Base-by-base conservation (phyloP, 2,329 filamentous ascomycete genomes). In the Xylariaceae sp. region DNA sequence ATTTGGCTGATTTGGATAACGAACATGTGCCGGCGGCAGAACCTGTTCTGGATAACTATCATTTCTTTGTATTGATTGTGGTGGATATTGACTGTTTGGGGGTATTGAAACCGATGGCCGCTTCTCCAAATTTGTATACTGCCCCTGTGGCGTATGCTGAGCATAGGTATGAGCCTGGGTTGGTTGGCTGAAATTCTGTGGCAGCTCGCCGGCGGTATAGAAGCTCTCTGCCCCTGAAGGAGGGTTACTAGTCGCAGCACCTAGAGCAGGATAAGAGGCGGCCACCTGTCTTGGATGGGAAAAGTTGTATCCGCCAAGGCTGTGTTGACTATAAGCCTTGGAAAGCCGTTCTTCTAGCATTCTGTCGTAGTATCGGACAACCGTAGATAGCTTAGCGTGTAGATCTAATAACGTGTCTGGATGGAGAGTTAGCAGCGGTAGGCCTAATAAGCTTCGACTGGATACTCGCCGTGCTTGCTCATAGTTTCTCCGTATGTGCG, bases 401-500 rank as follows among this genome's bases (percentile, higher is more conserved):
- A 99, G 77, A 69, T 99, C 94, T 21, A 97, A 81, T 9, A 99
- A 79, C 0, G 92, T 94, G 69, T 99, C 92, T 94, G 57, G 5
- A 19, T 10, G 19, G n/a, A 6, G 7, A 29, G 59, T 79, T 65
- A 80, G 72, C 44, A 50, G 21, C n/a, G 21, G 9, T 5, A 29
- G 10, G 9, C 26, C 10, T 5, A 18, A 12, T 6, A 15, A 21
- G 36, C 45, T 18, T 16, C 3, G 19, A 2, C n/a, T 10, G 26
- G 36, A 29, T 45, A 73, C 83, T 68, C 75, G 89, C 89, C 92
- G 71, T 97, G 94, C 72, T 99, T 99, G 81, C 94, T 97, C 94
- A 99, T 97, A 0, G 94, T 96, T 74, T 99, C 94, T 51, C 94
- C 94, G 68, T 97, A 96, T 0, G 92, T 96, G 53, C 94, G 83